Percentiles rank a stretch among this genome's conserved stretches.
Evolutionary conservation across 805 yeast species (phyloP).

Genomic region (Tetrapisispora taiwanensis): DNA sequence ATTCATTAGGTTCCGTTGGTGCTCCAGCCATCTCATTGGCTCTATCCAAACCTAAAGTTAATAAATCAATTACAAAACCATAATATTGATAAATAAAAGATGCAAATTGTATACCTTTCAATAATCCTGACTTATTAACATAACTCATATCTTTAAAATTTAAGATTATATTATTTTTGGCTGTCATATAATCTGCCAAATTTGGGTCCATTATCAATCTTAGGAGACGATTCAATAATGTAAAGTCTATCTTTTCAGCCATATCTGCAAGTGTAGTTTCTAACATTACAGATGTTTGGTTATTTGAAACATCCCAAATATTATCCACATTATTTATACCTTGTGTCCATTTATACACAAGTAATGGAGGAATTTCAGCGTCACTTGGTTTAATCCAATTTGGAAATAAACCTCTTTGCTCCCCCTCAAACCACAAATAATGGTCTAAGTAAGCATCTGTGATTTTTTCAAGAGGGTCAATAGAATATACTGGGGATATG

Average conservation of each 20-base stretch:
- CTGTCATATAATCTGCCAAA: conserved; percentile 88
- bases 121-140: conserved; percentile 75
- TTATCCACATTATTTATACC: conserved; percentile 70
- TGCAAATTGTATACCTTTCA: conserved; percentile 84
- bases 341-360: conserved; percentile 90
- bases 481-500: conserved; percentile 72
- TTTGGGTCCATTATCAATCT: conserved; percentile 78
- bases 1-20: conserved; percentile 59
- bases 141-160: conserved; percentile 93
- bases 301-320: conserved; percentile 71
- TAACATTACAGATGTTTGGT: conserved; percentile 75
- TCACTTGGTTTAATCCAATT: conserved; percentile 95
- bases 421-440: conserved; percentile 93
- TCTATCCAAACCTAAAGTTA: conserved; percentile 75
- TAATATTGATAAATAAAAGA: conserved; percentile 85
- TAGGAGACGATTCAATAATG: conserved; percentile 70
- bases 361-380: conserved; percentile 81
- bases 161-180: conserved; percentile 75
- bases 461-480: conserved; percentile 89
- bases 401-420: conserved; percentile 77
- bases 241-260: conserved; percentile 80
- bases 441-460: conserved; percentile 95
- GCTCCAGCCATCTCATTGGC: conserved; percentile 84
- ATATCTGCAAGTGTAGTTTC: conserved; percentile 62
- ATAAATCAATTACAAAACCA: conserved; percentile 73